Conservation (phyloP, 177 flowering plant genomes). For the Vitis hybrid region DNA sequence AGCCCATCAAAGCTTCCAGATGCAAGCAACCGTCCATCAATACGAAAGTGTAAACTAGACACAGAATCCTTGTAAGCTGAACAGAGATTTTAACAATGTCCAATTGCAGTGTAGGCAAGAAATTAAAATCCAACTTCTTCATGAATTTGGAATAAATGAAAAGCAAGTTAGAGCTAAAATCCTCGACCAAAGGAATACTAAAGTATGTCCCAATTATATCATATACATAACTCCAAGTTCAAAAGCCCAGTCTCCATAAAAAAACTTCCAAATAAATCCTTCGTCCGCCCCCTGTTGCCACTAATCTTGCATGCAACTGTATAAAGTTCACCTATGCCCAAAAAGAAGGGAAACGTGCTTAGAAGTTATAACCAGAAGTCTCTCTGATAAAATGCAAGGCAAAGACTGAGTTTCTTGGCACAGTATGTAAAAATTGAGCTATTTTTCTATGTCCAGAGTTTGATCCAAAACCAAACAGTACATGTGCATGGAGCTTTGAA, state of each 20-base stretch:
- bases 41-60: conserved; percentile 64
- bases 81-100: conserved; percentile 3
- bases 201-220: too few relatives aligned
- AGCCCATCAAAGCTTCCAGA: conserved; percentile 85
- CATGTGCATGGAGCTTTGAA: background rate
- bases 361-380: background rate
- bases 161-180: too few relatives aligned
- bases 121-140: too few relatives aligned
- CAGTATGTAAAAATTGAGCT: background rate
- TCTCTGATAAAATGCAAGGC: background rate
- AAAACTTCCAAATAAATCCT: conserved; percentile 89
- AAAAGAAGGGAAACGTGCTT: background rate
- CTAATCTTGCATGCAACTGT: conserved; percentile 75
- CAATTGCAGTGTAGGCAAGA: background rate
- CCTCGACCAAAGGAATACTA: too few relatives aligned
- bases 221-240: conserved; percentile 60
- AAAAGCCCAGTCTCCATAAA: conserved; percentile 68
- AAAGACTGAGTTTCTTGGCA: background rate
- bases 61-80: conserved; percentile 84
- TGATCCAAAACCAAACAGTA: background rate
- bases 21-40: conserved; percentile 85
- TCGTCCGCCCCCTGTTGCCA: conserved; percentile 94
- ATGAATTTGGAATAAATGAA: too few relatives aligned
- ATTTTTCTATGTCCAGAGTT: background rate
- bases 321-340: conserved; percentile 66